Evolutionary conservation across 2,329 filamentous ascomycete species (phyloP).

Genomic region (Cucurbitaria berberidis): DNA sequence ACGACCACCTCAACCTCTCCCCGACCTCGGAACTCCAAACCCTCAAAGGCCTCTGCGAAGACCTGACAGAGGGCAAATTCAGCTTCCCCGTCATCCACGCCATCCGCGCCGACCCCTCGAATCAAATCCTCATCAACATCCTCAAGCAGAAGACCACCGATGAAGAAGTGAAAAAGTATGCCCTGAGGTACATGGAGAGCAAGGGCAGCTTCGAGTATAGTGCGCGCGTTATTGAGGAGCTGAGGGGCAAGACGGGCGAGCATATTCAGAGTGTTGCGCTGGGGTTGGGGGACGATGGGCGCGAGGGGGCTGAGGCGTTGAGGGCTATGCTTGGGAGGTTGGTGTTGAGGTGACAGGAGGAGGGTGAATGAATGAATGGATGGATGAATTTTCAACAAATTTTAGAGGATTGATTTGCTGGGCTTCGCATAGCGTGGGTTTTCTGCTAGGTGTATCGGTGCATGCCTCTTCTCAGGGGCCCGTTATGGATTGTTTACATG

Average conservation of each 20-base stretch:
- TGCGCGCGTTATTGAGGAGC: slow-evolving; percentile 60
- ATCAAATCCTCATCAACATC: slow-evolving; percentile 87
- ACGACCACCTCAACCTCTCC: slow-evolving; percentile 89
- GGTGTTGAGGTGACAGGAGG: slow-evolving; percentile 24
- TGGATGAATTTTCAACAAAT: too few species aligned
- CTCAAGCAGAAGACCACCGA: slow-evolving; percentile 87
- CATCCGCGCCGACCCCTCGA: slow-evolving; percentile 76
- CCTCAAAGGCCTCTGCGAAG: slow-evolving; percentile 94
- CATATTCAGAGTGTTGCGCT: slow-evolving; percentile 51
- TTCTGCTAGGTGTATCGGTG: too few species aligned
- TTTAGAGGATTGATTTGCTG: too few species aligned
- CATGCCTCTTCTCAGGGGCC: too few species aligned
- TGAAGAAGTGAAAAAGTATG: slow-evolving; percentile 88
- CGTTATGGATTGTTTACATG: too few species aligned
- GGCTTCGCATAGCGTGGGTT: too few species aligned
- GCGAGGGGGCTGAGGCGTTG: slow-evolving; percentile 49
- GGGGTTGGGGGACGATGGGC: slow-evolving; percentile 46
- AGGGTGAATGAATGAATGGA: slow-evolving; percentile 10
- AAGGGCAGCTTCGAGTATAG: slow-evolving; percentile 92
- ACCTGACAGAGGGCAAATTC: slow-evolving; percentile 96
- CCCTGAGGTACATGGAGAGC: slow-evolving; percentile 86
- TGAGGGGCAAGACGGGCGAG: slow-evolving; percentile 52
- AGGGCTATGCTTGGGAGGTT: slow-evolving; percentile 51
- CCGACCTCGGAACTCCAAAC: slow-evolving; percentile 67
- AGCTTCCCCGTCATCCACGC: slow-evolving; percentile 94